Percentiles rank a stretch among this genome's conserved stretches.
Conservation (phyloP, 2,329 filamentous ascomycete species). For the Penicillium sp. region DNA sequence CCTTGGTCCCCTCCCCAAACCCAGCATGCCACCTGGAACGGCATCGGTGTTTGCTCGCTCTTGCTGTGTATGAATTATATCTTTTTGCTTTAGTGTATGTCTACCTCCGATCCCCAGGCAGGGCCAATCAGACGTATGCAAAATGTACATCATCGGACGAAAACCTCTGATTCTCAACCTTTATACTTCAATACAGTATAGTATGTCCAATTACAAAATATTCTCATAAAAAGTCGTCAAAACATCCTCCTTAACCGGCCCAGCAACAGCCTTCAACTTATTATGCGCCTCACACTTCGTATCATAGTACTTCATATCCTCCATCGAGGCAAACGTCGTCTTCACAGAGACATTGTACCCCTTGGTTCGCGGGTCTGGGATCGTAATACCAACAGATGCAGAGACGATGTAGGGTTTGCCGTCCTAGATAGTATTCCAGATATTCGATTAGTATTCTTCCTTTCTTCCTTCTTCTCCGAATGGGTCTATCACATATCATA, state of each 20-base stretch:
- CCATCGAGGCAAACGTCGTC: constrained; percentile 60
- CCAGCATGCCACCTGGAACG: constrained; percentile 16
- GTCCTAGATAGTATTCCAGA: constrained; percentile 49
- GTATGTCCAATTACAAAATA: constrained; percentile 33
- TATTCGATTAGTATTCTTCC: background rate
- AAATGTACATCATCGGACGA: constrained; percentile 30
- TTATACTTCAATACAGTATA: too few relatives aligned
- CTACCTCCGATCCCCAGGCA: constrained; percentile 6
- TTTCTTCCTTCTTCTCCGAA: background rate
- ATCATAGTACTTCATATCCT: constrained; percentile 70
- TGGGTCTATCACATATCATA: background rate
- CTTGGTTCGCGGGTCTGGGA: constrained; percentile 58
- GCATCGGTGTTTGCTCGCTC: constrained; percentile 16
- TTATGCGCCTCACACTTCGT: constrained; percentile 55
- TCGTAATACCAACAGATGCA: constrained; percentile 52
- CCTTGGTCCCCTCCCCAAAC: constrained; percentile 7
- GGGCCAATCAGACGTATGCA: constrained; percentile 23
- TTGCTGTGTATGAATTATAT: constrained; percentile 3
- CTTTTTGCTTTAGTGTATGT: constrained; percentile 5
- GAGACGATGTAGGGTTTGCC: constrained; percentile 67
- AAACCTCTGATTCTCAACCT: too few relatives aligned
- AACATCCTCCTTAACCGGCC: constrained; percentile 35
- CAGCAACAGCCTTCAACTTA: constrained; percentile 42
- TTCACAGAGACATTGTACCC: constrained; percentile 64
- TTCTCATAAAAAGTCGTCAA: constrained; percentile 40